Evolutionary conservation across 352 stramenopile species (phyloP), one percentile per base, ranked within the genome.

Genomic region (Aphanomyces invadans): DNA sequence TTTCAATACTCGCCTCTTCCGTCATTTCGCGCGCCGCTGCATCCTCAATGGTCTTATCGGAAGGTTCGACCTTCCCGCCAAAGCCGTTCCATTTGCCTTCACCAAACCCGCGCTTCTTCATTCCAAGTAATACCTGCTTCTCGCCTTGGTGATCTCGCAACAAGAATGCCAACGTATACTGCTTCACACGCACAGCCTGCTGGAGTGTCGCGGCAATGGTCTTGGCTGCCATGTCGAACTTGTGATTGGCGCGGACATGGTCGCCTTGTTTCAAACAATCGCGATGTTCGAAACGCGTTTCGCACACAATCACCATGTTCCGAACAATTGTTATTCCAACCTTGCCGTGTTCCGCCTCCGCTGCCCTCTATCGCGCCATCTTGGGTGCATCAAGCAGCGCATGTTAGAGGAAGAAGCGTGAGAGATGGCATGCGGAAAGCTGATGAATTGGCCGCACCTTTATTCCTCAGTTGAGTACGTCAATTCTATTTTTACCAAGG

Each of bases 71-170:
- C 71, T 97, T 97, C 4, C 89, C 89, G 4, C 89, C 89, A 67
- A 96, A 97, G 31, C 89, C 87, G 65, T 96, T 97, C 86, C 86
- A 96, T 67, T 96, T 96, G 59, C 87, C 88, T 48, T 73, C 33
- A 17, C 89, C 89, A 57, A 97, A 95, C 36, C 89, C 89, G 38
- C 88, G 81, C 70, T 97, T 96, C 72, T 97, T 97, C 71, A 93
- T 73, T 2, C 89, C 89, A 21, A 95, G 73, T 31, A 95, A 73
- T 32, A 93, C 74, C 51, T 90, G 25, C 12, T 71, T 48, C 32
- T 38, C n/a, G 33, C 60, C 70, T 10, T 72, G 29, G 29, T 48
- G 38, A 5, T 61, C 38, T 4, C 49, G 45, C n/a, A 48, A 62
- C 25, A 73, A 38, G 59, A 76, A 70, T 11, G 56, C 69, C 28